phyloP scores from a whole-genome alignment of 1,284 basidiomycete genomes.

The Baeospora myosura region DNA sequence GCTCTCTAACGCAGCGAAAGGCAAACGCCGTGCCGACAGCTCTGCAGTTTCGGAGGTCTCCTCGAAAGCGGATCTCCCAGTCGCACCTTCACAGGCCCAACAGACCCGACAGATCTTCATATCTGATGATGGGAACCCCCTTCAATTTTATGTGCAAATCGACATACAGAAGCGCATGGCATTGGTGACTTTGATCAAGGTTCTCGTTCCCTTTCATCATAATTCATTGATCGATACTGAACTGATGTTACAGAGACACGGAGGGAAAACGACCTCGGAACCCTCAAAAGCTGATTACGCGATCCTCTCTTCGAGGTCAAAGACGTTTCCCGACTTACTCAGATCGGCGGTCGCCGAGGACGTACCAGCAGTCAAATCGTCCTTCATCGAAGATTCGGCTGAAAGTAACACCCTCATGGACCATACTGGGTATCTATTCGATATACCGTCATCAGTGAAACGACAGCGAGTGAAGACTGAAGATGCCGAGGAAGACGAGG shows the following conservation, averaged over 20 bases:
- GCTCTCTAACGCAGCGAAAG: conserved; percentile 2
- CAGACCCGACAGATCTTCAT: conserved; percentile 22
- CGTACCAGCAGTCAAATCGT: conserved; percentile 36
- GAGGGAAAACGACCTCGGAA: conserved; percentile 46
- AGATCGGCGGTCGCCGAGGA: conserved; percentile 27
- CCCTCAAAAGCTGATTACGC: conserved; percentile 50
- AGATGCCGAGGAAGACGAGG: background rate
- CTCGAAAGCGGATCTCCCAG: background rate
- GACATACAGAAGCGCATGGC: conserved; percentile 40
- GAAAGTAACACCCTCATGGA: conserved; percentile 15
- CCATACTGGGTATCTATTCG: conserved; percentile 23
- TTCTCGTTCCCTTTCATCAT: conserved; percentile 15
- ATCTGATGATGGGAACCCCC: conserved; percentile 24
- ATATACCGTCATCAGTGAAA: conserved; percentile 10
- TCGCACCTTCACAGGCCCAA: background rate
- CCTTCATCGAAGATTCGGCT: conserved; percentile 52
- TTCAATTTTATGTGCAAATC: conserved; percentile 54
- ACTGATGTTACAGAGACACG: conserved; percentile 44
- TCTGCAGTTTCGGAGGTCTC: background rate
- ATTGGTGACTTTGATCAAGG: conserved; percentile 50
- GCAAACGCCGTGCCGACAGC: conserved; percentile 1
- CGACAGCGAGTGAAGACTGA: background rate
- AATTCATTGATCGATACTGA: background rate
- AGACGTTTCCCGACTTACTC: conserved; percentile 42
- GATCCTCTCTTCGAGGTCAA: too few relatives aligned